Percentiles rank a stretch among this genome's conserved stretches.
Evolutionary conservation across 345 rosid genomes (phyloP).

Genomic region (Limnanthes douglasii): DNA sequence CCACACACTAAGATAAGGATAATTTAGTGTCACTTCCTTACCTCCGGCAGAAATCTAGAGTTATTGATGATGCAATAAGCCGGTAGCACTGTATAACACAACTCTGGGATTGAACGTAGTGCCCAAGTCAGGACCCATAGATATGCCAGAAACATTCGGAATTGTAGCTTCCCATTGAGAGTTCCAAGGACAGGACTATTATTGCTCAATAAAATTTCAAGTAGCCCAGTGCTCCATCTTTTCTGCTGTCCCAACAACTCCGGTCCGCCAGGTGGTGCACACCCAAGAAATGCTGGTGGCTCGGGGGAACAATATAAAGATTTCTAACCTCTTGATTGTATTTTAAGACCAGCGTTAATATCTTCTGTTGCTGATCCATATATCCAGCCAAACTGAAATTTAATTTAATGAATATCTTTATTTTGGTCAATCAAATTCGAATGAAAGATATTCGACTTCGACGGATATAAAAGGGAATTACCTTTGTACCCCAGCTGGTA

Average conservation of each 20-base stretch:
- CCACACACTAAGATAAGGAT: too few relatives aligned
- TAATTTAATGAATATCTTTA: background rate
- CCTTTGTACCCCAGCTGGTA: conserved; percentile 45
- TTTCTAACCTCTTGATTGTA: conserved; percentile 49
- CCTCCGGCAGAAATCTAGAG: conserved; percentile 53
- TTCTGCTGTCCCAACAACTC: conserved; percentile 30
- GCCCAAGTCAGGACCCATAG: conserved; percentile 29
- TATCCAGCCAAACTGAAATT: conserved; percentile 37
- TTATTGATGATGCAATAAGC: conserved; percentile 44
- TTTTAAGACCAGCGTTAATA: conserved; percentile 24
- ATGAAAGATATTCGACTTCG: background rate
- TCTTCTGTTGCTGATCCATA: conserved; percentile 58
- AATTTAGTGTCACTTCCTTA: too few relatives aligned
- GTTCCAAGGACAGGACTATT: conserved; percentile 20
- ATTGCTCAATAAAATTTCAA: conserved; percentile 29
- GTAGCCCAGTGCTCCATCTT: conserved; percentile 53
- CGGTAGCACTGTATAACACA: conserved; percentile 35
- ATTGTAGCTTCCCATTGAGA: conserved; percentile 17
- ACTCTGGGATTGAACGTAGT: conserved; percentile 38
- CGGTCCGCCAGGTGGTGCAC: conserved; percentile 25
- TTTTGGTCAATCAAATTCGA: background rate
- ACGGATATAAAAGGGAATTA: conserved; percentile 4
- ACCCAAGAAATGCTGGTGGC: conserved; percentile 46
- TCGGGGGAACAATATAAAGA: conserved; percentile 13
- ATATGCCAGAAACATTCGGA: conserved; percentile 35